Evolutionary conservation across 805 yeast species (phyloP), one percentile per base, ranked within the genome.

Genomic region (Monosporozyma servazzii): DNA sequence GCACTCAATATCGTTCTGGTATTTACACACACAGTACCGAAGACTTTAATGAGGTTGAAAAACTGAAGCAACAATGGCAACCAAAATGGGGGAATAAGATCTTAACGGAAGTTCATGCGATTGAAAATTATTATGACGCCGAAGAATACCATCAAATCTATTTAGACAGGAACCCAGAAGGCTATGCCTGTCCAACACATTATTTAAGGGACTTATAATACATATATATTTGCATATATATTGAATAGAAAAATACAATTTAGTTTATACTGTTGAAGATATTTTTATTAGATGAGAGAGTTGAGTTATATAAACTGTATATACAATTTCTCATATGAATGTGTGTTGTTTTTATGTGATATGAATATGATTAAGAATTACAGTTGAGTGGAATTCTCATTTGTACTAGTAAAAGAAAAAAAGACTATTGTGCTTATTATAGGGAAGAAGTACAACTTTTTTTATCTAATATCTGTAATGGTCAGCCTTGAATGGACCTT

Each of bases 401-500:
- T 39, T 13, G 30, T 7, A 45, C 23, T 15, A 27, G 23, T 10
- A 31, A 20, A 25, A 15, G 25, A 46, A 36, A 23, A 13, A 21
- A 10, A 13, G 29, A n/a, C 9, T 37, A 40, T 11, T 11, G 42
- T n/a, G 20, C 11, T 21, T 15, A n/a, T 17, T 27, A 11, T 25
- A 76, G 15, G 17, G 17, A 4, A 33, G 6, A 15, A n/a, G 17
- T 6, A 13, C 37, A 33, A 33, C 13, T 15, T 33, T 33, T 41
- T n/a, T n/a, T n/a, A n/a, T n/a, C 37, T 88, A 91, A 79, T 91
- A 91, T 80, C 97, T 87, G 95, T 91, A 91, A 79, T 84, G 87
- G 66, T 91, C 97, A 68, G 96, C 84, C 85, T 91, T 91, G 95
- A 67, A 91, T 66, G 99, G 99, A 79, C 99, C 99, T 73, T 84